Evolutionary conservation across 2,329 filamentous ascomycete species (phyloP).

Genomic region (Xylariaceae sp.): DNA sequence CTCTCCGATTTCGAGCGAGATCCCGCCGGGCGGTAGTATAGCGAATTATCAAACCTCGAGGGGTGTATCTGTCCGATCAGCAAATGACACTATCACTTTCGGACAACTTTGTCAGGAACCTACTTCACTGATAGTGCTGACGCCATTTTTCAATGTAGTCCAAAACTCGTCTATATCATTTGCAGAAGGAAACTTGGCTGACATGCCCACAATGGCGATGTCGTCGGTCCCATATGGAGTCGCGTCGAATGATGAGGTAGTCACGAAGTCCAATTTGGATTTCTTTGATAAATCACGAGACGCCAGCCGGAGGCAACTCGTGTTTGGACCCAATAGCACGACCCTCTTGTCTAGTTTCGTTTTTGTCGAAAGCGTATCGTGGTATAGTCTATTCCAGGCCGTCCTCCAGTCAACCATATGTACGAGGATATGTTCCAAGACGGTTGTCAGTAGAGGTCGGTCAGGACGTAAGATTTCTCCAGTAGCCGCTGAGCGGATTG

Average conservation of each 20-base stretch:
- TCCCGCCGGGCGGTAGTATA: no score
- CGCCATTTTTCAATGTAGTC: conserved; percentile 9
- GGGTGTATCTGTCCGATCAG: conserved; percentile 9
- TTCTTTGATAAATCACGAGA: background rate
- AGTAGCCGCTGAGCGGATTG: conserved; percentile 6
- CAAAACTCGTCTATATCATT: conserved; percentile 7
- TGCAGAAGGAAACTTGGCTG: conserved; percentile 9
- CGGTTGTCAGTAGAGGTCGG: conserved; percentile 6
- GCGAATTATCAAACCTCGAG: conserved; percentile 6
- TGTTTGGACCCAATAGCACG: conserved; percentile 3
- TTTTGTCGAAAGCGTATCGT: conserved; percentile 1
- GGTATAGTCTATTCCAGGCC: conserved; percentile 2
- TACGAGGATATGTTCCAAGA: conserved; percentile 7
- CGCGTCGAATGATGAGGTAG: background rate
- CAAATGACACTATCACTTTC: background rate
- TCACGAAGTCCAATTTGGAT: background rate
- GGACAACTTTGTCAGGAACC: background rate
- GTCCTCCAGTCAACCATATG: conserved; percentile 11
- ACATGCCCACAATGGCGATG: conserved; percentile 13
- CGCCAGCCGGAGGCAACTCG: conserved; percentile 1
- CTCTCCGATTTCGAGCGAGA: background rate
- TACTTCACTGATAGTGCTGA: conserved; percentile 7
- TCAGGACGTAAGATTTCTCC: conserved; percentile 2
- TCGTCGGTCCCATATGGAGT: conserved; percentile 1
- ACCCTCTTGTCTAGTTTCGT: background rate